phyloP scores from a whole-genome alignment of 495 filamentous ascomycete species.

The Margaritispora aquatica region DNA sequence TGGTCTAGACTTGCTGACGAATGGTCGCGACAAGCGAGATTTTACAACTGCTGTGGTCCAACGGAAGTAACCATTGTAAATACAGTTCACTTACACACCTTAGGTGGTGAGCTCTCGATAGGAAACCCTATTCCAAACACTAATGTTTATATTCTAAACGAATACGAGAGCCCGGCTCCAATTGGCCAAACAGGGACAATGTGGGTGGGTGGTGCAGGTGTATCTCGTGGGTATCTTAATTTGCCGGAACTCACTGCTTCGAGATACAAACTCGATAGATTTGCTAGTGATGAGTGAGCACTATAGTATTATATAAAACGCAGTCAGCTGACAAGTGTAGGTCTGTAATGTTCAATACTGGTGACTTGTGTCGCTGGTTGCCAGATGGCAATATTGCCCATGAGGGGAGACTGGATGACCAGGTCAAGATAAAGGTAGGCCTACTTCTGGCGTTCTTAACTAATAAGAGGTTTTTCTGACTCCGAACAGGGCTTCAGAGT shows the following conservation, averaged over 20 bases:
- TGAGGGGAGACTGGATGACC: background rate
- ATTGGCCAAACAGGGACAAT: slow-evolving; percentile 29
- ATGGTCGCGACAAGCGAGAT: too few species aligned
- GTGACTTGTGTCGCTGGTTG: slow-evolving; percentile 24
- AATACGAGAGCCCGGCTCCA: slow-evolving; percentile 26
- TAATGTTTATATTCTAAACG: slow-evolving; percentile 33
- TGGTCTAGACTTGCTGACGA: too few species aligned
- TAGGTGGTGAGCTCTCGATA: too few species aligned
- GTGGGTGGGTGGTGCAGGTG: slow-evolving; percentile 32
- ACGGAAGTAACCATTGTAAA: too few species aligned
- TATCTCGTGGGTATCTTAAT: slow-evolving; percentile 34
- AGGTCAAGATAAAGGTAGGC: background rate
- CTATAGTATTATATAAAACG: background rate
- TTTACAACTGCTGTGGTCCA: too few species aligned
- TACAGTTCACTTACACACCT: too few species aligned
- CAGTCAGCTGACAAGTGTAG: background rate
- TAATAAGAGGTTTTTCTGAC: slow-evolving; percentile 12
- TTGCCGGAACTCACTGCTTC: slow-evolving; percentile 28
- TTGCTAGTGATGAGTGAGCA: slow-evolving; percentile 27
- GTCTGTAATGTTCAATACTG: slow-evolving; percentile 5
- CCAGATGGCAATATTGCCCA: slow-evolving; percentile 23
- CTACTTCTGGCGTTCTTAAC: too few species aligned
- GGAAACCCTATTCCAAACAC: too few species aligned
- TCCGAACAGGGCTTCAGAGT: slow-evolving; percentile 32
- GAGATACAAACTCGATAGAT: slow-evolving; percentile 30